Percentiles rank a stretch among this genome's conserved stretches.
Conservation (phyloP, 148 eudicot genomes). For the Rhododendron simsii region DNA sequence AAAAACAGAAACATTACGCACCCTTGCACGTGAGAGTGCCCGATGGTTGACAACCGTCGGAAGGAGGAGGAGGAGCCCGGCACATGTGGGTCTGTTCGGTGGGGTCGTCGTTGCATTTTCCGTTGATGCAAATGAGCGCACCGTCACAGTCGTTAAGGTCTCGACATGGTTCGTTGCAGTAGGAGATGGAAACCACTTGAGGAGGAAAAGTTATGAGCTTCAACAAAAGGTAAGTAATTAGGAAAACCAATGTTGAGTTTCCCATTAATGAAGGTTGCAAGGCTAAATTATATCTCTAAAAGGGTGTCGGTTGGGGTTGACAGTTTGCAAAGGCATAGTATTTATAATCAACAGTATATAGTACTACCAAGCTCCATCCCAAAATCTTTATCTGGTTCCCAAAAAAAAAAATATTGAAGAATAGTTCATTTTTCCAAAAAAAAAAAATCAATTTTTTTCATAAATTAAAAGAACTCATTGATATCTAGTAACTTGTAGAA, state of each 20-base stretch:
- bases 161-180: slow-evolving; percentile 22
- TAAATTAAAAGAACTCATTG: too few species aligned
- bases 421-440: too few species aligned
- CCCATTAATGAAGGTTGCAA: neutral
- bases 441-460: too few species aligned
- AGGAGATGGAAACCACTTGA: slow-evolving; percentile 11
- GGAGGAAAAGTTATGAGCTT: neutral
- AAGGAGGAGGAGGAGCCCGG: neutral
- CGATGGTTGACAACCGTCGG: neutral
- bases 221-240: neutral
- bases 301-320: neutral
- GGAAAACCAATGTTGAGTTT: neutral
- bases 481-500: too few species aligned
- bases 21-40: neutral
- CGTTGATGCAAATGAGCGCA: slow-evolving; percentile 17
- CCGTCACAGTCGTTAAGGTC: slow-evolving; percentile 20
- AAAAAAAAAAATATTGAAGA: too few species aligned
- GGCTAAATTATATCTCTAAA: neutral
- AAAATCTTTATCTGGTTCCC: too few species aligned
- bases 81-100: slow-evolving; percentile 14
- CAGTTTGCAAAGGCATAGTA: neutral
- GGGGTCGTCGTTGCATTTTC: slow-evolving; percentile 25
- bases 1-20: too few species aligned
- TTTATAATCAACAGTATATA: too few species aligned
- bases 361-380: too few species aligned